Percentiles rank a stretch among this genome's conserved stretches.
Conservation (phyloP, 2,329 filamentous ascomycete genomes). For the Juglanconis juglandina region DNA sequence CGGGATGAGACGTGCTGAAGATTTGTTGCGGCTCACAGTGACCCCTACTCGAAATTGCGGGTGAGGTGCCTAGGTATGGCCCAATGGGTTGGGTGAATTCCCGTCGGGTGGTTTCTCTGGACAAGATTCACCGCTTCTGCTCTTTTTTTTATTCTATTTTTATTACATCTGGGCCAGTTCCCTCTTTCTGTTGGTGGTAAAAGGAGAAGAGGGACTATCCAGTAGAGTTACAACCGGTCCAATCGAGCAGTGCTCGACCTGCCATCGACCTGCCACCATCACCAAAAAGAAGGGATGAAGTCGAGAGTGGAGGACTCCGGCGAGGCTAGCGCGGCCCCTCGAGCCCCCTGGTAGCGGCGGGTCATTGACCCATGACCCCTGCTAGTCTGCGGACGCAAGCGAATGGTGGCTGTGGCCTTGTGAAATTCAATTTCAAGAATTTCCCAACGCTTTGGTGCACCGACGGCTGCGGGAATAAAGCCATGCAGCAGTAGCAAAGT, state of each 20-base stretch:
- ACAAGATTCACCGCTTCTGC: background rate
- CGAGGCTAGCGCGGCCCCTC: background rate
- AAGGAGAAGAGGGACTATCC: background rate
- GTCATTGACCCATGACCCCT: background rate
- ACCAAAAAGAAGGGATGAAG: conserved; percentile 10
- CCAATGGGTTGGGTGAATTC: background rate
- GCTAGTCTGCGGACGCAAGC: background rate
- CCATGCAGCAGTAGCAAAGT: background rate
- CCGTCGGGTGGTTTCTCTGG: background rate
- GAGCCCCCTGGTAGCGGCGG: background rate
- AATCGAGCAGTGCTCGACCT: no score
- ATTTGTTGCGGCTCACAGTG: conserved; percentile 5
- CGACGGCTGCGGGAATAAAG: background rate
- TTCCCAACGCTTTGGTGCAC: background rate
- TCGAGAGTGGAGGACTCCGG: conserved; percentile 17
- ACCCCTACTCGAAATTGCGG: background rate
- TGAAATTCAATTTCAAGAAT: background rate
- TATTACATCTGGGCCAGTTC: background rate
- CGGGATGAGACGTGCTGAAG: background rate
- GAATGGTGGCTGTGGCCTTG: background rate
- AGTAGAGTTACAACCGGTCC: background rate
- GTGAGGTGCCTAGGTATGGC: background rate
- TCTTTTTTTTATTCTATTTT: no score
- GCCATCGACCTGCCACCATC: background rate
- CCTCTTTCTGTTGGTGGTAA: background rate